phyloP scores from a whole-genome alignment of 2,329 filamentous ascomycete genomes.

The Neofusicoccum sp. region DNA sequence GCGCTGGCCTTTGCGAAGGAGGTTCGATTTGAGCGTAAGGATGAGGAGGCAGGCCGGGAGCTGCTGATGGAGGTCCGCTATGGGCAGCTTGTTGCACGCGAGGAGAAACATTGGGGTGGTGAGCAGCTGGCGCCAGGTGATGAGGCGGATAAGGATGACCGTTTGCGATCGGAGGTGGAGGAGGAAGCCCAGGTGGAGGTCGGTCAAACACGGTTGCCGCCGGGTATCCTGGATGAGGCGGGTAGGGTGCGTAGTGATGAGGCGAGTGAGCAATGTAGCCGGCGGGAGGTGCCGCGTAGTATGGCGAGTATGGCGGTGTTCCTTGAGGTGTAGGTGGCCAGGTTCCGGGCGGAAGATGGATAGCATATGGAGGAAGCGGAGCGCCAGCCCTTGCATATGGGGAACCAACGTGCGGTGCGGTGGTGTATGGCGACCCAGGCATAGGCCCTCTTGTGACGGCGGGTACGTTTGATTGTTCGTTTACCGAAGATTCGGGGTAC shows the following conservation, averaged over 20 bases:
- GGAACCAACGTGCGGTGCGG: slow-evolving; percentile 57
- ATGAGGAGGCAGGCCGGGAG: slow-evolving; percentile 51
- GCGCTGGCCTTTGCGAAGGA: slow-evolving; percentile 19
- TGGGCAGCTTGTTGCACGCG: slow-evolving; percentile 45
- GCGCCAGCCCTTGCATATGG: slow-evolving; percentile 48
- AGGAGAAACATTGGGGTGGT: slow-evolving; percentile 40
- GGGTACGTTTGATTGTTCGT: slow-evolving; percentile 78
- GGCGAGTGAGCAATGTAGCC: slow-evolving; percentile 21
- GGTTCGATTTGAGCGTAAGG: slow-evolving; percentile 23
- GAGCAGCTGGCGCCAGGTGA: slow-evolving; percentile 27
- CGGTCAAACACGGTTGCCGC: slow-evolving; percentile 40
- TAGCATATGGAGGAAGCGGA: slow-evolving; percentile 45
- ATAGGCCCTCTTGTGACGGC: slow-evolving; percentile 77
- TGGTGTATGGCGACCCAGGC: slow-evolving; percentile 59
- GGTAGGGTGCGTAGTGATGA: slow-evolving; percentile 12
- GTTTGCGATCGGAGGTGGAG: slow-evolving; percentile 39
- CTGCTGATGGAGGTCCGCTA: slow-evolving; percentile 41
- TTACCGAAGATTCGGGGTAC: slow-evolving; percentile 94
- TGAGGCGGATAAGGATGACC: slow-evolving; percentile 33
- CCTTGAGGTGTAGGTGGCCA: slow-evolving; percentile 45
- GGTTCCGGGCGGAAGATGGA: slow-evolving; percentile 41
- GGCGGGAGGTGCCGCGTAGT: slow-evolving; percentile 27
- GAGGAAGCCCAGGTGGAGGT: slow-evolving; percentile 41
- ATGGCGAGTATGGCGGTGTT: slow-evolving; percentile 45
- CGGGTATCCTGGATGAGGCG: slow-evolving; percentile 18